These are phyloP conservation scores for Sideroxylon spinosum DNA, from an alignment of 179 eudicot genomes.

Conservation along the genomic window DNA sequence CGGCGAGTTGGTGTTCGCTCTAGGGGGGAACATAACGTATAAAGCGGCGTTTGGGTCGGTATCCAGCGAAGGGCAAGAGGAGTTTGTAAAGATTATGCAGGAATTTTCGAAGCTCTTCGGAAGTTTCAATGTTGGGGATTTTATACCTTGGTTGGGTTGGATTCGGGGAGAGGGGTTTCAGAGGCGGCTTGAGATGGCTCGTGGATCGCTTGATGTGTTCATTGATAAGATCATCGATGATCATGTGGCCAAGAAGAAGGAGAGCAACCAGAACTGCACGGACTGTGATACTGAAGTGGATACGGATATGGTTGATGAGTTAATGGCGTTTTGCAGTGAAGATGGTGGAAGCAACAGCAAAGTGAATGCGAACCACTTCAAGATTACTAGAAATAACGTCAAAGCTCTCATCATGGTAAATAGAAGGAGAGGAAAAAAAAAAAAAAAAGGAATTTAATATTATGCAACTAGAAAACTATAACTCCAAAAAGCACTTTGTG, in stretches of 20 bases:
- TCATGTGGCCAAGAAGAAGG: no score
- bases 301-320: slow-evolving; percentile 83
- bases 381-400: slow-evolving; percentile 71
- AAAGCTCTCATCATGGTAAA: slow-evolving; percentile 93
- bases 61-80: slow-evolving; percentile 61
- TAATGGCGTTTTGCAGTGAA: slow-evolving; percentile 65
- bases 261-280: no score
- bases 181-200: no score
- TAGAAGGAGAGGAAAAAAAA: no score
- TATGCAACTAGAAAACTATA: no score
- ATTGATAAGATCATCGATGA: slow-evolving; percentile 74
- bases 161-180: no score
- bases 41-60: slow-evolving; percentile 88
- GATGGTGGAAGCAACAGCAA: no score
- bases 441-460: no score
- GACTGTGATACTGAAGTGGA: no score
- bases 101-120: slow-evolving; percentile 83
- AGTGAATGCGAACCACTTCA: no score
- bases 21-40: slow-evolving; percentile 55
- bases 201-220: slow-evolving; percentile 61
- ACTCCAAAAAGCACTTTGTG: no score
- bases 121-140: slow-evolving; percentile 69
- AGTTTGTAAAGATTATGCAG: slow-evolving; percentile 61
- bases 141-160: slow-evolving; percentile 56
- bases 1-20: slow-evolving; percentile 62